These are phyloP conservation scores for Macrolepiota dolichaula DNA, from an alignment of 768 basidiomycete genomes.

Conservation along the genomic window DNA sequence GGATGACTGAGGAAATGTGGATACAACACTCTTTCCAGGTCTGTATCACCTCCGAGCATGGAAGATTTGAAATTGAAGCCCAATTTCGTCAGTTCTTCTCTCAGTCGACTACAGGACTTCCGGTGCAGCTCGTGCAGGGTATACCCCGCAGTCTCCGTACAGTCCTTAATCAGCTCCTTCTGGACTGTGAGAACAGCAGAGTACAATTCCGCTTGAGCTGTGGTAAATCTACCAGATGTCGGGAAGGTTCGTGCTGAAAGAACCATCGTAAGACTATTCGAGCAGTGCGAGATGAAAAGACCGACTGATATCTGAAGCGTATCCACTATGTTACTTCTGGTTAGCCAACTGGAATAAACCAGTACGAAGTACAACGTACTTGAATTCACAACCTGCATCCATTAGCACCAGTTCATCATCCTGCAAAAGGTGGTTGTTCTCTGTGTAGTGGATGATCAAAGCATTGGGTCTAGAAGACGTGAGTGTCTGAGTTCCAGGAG, in stretches of 20 bases:
- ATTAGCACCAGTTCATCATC: constrained; percentile 77
- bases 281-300: background rate
- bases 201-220: constrained; percentile 84
- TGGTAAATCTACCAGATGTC: constrained; percentile 73
- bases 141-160: constrained; percentile 52
- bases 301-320: constrained; percentile 92
- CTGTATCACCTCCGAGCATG: constrained; percentile 40
- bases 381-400: constrained; percentile 92
- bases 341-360: constrained; percentile 1
- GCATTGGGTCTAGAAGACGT: constrained; percentile 64
- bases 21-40: constrained; percentile 76
- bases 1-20: constrained; percentile 93
- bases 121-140: constrained; percentile 78
- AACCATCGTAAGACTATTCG: constrained; percentile 7
- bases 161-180: constrained; percentile 60
- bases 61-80: constrained; percentile 47
- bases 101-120: constrained; percentile 62
- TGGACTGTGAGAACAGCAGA: constrained; percentile 70
- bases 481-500: background rate
- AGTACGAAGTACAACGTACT: constrained; percentile 38
- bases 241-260: constrained; percentile 84
- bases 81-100: constrained; percentile 71
- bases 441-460: constrained; percentile 91
- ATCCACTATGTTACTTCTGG: constrained; percentile 52
- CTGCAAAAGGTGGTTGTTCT: constrained; percentile 77